Evolutionary conservation across 1,284 basidiomycete species (phyloP), one percentile per base, ranked within the genome.

Genomic region (Sporisorium scitamineum): DNA sequence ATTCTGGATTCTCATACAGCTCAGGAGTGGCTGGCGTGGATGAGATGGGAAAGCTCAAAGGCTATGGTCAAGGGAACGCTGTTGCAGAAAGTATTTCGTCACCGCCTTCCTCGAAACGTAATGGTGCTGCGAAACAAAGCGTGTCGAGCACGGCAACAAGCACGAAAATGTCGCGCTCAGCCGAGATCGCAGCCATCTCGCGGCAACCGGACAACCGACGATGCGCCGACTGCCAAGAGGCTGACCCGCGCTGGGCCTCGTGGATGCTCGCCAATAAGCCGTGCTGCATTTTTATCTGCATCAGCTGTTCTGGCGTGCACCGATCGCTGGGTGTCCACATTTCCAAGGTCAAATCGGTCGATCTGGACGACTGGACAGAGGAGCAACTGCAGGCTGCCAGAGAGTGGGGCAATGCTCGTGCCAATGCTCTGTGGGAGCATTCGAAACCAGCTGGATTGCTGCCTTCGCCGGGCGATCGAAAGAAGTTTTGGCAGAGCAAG

Each of bases 271-370:
- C 87, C 41, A 62, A 61, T 18, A 63, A 75, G 64, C 64, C 79
- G 2, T 77, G 79, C 53, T 80, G 79, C 65, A 84, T 88, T 65
- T 88, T 88, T 64, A 79, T 89, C 51, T 89, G 88, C 79, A 89
- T 89, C 47, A 81, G 86, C 16, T 89, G 88, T 70, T 86, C 85
- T 26, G 88, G 88, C 0, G 62, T 88, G 1, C 88, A 89, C 73
- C 86, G 88, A 6, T 82, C 85, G 6, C 81, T 89, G 9, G 88
- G 88, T 9, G 88, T 88, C 27, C 88, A 88, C 73, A 86, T 88
- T 37, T 87, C 87, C 39, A 88, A 88, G 69, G 87, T 88, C 27
- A 84, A 88, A 34, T 86, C 85, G 5, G 85, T 88, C n/a, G 88
- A 89, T 75, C 81, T 88, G 37, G 88, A 88, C 71, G 87, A 86